A percentile compares a stretch with the other conserved stretches of the same genome.
Conservation (phyloP, 371 early-diverging fungal species). For the Rhizopus delemar region DNA sequence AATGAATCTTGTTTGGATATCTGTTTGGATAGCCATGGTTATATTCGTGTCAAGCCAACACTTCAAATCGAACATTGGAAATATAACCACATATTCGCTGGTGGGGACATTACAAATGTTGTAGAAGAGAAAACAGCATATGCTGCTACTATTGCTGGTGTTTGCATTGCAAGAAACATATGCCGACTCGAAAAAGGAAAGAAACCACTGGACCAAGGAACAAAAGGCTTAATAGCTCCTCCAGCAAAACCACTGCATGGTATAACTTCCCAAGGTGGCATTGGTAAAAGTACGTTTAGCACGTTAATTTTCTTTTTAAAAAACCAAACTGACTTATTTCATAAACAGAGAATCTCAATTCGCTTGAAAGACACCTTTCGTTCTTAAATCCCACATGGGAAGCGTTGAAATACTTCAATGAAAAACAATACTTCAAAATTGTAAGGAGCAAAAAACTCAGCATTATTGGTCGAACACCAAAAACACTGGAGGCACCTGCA, state of each 20-base stretch:
- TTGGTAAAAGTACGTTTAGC: constrained; percentile 43
- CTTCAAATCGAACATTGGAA: constrained; percentile 61
- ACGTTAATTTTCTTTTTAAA: neutral
- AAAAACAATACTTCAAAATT: constrained; percentile 35
- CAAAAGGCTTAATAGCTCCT: constrained; percentile 40
- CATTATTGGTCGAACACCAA: constrained; percentile 25
- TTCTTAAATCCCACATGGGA: constrained; percentile 41
- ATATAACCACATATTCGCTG: constrained; percentile 66
- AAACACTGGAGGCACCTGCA: constrained; percentile 5
- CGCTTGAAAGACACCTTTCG: constrained; percentile 29
- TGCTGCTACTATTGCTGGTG: constrained; percentile 58
- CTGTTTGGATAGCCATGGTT: constrained; percentile 36
- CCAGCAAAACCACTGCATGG: constrained; percentile 44
- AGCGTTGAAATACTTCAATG: constrained; percentile 38
- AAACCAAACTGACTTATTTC: neutral
- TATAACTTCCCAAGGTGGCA: constrained; percentile 43
- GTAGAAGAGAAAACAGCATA: constrained; percentile 65
- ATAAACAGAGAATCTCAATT: constrained; percentile 25
- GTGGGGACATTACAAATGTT: constrained; percentile 67
- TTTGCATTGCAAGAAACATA: constrained; percentile 53
- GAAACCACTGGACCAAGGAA: constrained; percentile 40
- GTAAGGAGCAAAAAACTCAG: constrained; percentile 21
- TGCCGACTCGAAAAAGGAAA: constrained; percentile 52
- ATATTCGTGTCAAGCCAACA: constrained; percentile 60
- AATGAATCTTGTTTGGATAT: constrained; percentile 27